Percentiles rank a stretch among this genome's conserved stretches.
These are phyloP conservation scores for Paramecium caudatum DNA, from an alignment of 73 alveolate genomes.

Conservation along the genomic window DNA sequence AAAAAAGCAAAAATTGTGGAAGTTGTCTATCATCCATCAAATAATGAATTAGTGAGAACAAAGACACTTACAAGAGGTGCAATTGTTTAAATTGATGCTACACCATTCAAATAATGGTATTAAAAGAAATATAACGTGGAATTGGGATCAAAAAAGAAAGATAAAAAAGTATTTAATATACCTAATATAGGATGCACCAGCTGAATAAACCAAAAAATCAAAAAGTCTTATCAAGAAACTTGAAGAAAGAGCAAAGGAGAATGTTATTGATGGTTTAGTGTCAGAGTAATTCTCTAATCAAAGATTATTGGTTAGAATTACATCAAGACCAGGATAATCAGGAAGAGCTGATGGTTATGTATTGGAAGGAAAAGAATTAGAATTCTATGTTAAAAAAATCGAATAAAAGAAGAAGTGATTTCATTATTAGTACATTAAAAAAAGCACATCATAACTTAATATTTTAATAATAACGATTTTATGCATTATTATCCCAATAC, in stretches of 20 bases:
- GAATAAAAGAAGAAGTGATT: constrained; percentile 75
- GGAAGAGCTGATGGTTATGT: constrained; percentile 99
- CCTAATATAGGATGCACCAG: constrained; percentile 11
- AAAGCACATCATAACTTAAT: background rate
- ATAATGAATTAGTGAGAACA: constrained; percentile 98
- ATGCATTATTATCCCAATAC: background rate
- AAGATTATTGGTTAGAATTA: constrained; percentile 95
- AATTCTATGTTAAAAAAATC: constrained; percentile 92
- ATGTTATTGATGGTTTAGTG: constrained; percentile 83
- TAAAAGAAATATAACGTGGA: constrained; percentile 88
- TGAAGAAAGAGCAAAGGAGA: constrained; percentile 79
- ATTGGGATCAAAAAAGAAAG: constrained; percentile 82
- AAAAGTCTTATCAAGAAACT: constrained; percentile 81
- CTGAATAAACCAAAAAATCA: constrained; percentile 80
- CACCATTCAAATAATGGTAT: constrained; percentile 97
- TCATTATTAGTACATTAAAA: constrained; percentile 42
- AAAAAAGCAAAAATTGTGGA: constrained; percentile 90
- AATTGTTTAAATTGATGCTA: constrained; percentile 95
- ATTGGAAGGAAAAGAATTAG: constrained; percentile 97
- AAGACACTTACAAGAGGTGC: constrained; percentile 96
- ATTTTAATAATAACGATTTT: background rate
- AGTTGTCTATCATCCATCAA: constrained; percentile 97
- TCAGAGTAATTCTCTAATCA: constrained; percentile 89
- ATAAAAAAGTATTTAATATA: constrained; percentile 46
- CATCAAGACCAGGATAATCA: constrained; percentile 99